Percentiles rank a stretch among this genome's conserved stretches.
Evolutionary conservation across 768 basidiomycete species (phyloP).

Genomic region (Porphyrellus cyaneotinctus): DNA sequence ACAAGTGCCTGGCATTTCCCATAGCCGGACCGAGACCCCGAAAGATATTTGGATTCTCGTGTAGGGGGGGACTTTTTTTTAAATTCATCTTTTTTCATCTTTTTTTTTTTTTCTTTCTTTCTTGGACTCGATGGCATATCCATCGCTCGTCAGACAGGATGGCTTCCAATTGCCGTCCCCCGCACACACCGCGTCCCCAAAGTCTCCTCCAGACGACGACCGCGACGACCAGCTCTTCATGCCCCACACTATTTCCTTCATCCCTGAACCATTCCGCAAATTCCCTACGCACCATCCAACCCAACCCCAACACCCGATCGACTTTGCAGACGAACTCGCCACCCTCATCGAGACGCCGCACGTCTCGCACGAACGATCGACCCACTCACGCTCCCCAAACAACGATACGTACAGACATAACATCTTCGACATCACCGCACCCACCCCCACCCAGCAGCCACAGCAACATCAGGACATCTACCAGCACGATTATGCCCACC

Average conservation of each 20-base stretch:
- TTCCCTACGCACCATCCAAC: constrained; percentile 32
- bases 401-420: constrained; percentile 48
- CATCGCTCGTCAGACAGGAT: constrained; percentile 53
- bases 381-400: constrained; percentile 38
- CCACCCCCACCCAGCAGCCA: constrained; percentile 33
- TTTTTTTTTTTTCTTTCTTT: background rate
- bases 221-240: constrained; percentile 39
- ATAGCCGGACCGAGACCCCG: constrained; percentile 35
- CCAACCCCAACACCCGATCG: constrained; percentile 33
- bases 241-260: constrained; percentile 41
- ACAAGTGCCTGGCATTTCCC: constrained; percentile 26
- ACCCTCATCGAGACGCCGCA: constrained; percentile 45
- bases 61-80: background rate
- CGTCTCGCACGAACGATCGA: constrained; percentile 40
- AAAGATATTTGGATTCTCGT: constrained; percentile 12
- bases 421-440: constrained; percentile 61
- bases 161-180: constrained; percentile 66
- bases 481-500: constrained; percentile 36
- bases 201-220: constrained; percentile 29
- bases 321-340: constrained; percentile 69
- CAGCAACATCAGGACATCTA: constrained; percentile 30
- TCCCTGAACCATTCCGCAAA: constrained; percentile 55
- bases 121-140: constrained; percentile 24
- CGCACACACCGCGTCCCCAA: constrained; percentile 28
- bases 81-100: background rate